A percentile compares a stretch with the other conserved stretches of the same genome.
Conservation (phyloP, 192 early-diverging fungal species). For the Mycoemilia scoparia region DNA sequence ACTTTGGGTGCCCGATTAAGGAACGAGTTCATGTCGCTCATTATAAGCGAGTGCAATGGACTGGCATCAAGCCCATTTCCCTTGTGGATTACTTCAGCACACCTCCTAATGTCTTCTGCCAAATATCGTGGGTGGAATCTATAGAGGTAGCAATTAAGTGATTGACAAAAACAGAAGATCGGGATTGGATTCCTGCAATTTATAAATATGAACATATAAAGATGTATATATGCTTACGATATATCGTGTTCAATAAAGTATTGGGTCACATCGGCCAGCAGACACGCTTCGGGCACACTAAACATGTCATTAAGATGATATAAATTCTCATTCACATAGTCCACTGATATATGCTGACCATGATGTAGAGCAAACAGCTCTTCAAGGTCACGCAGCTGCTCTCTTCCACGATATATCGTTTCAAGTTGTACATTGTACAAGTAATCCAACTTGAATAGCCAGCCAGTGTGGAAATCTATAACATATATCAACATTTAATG, state of each 20-base stretch:
- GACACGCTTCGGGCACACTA: conserved; percentile 33
- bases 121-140: conserved; percentile 47
- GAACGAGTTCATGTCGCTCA: conserved; percentile 28
- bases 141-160: conserved; percentile 2
- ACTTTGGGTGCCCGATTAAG: conserved; percentile 28
- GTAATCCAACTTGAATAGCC: conserved; percentile 44
- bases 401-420: conserved; percentile 31
- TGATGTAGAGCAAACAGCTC: conserved; percentile 34
- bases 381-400: conserved; percentile 31
- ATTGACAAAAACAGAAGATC: neutral
- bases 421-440: conserved; percentile 43
- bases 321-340: conserved; percentile 34
- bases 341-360: conserved; percentile 36
- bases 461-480: conserved; percentile 34
- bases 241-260: conserved; percentile 36
- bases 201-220: no score
- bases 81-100: conserved; percentile 33
- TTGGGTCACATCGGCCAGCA: conserved; percentile 40
- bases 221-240: conserved; percentile 11
- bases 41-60: conserved; percentile 26
- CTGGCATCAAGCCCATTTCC: conserved; percentile 27
- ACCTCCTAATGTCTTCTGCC: conserved; percentile 33
- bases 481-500: neutral
- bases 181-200: no score
- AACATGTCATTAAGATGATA: conserved; percentile 44